Conservation (phyloP, 495 filamentous ascomycete species). For the Hypoxylon crocopeplum region DNA sequence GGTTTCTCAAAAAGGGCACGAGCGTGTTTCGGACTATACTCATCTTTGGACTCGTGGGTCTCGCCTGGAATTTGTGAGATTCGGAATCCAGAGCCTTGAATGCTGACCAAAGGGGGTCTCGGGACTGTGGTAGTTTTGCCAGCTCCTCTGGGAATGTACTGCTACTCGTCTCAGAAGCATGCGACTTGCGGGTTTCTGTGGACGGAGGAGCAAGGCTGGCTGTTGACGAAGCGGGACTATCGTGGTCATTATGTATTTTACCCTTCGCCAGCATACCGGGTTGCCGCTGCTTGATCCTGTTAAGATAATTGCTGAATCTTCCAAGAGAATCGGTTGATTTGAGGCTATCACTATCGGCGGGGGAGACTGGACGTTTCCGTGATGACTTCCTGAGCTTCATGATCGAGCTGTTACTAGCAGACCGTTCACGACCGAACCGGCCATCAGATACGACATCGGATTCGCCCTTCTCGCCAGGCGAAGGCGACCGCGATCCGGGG, state of each 20-base stretch:
- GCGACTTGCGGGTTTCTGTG: constrained; percentile 41
- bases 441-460: constrained; percentile 19
- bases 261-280: constrained; percentile 46
- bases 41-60: constrained; percentile 78
- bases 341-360: constrained; percentile 41
- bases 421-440: constrained; percentile 26
- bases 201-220: constrained; percentile 42
- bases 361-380: constrained; percentile 39
- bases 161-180: constrained; percentile 44
- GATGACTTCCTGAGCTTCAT: constrained; percentile 41
- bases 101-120: constrained; percentile 88
- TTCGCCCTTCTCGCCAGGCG: constrained; percentile 50
- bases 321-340: constrained; percentile 37
- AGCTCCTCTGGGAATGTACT: constrained; percentile 40
- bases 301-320: constrained; percentile 45
- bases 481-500: constrained; percentile 66
- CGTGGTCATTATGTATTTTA: constrained; percentile 39
- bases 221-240: constrained; percentile 48
- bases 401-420: constrained; percentile 40
- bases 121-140: constrained; percentile 42
- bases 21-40: constrained; percentile 79
- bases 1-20: constrained; percentile 81
- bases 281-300: constrained; percentile 50
- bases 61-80: constrained; percentile 77
- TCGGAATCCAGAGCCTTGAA: constrained; percentile 86